Evolutionary conservation across 441 rosid species (phyloP).

Genomic region (Populus hybrid): DNA sequence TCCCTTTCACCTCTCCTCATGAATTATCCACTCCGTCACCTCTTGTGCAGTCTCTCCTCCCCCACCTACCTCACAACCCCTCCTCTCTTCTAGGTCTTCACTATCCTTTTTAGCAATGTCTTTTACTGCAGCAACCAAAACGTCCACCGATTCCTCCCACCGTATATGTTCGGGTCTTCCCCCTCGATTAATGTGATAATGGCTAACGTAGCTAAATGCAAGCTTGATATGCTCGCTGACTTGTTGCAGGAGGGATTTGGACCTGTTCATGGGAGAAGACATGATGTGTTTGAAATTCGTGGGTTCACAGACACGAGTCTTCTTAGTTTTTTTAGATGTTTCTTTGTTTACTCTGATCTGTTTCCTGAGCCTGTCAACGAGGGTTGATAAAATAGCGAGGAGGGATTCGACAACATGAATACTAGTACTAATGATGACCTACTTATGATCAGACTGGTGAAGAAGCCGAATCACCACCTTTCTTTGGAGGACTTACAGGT

Average conservation of each 20-base stretch:
- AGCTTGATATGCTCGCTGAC: neutral
- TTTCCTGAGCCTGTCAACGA: neutral
- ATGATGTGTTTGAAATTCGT: too few species aligned
- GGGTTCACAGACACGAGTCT: too few species aligned
- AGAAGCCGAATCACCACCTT: neutral
- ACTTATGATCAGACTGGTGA: neutral
- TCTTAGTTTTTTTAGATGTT: too few species aligned
- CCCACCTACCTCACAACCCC: too few species aligned
- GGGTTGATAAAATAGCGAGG: neutral
- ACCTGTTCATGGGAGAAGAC: neutral
- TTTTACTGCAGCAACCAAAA: too few species aligned
- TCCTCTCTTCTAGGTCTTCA: too few species aligned
- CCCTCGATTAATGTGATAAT: too few species aligned
- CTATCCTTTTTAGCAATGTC: too few species aligned
- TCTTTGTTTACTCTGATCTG: neutral
- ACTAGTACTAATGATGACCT: neutral
- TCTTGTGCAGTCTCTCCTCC: too few species aligned
- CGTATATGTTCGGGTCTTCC: neutral
- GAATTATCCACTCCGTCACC: neutral
- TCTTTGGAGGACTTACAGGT: neutral
- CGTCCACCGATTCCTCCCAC: too few species aligned
- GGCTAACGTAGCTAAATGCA: too few species aligned
- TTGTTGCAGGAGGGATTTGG: neutral
- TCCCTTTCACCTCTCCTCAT: constrained; percentile 14
- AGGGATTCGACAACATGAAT: neutral